Conservation (phyloP, 1,284 basidiomycete species). For the Fomitiporia mediterranea region DNA sequence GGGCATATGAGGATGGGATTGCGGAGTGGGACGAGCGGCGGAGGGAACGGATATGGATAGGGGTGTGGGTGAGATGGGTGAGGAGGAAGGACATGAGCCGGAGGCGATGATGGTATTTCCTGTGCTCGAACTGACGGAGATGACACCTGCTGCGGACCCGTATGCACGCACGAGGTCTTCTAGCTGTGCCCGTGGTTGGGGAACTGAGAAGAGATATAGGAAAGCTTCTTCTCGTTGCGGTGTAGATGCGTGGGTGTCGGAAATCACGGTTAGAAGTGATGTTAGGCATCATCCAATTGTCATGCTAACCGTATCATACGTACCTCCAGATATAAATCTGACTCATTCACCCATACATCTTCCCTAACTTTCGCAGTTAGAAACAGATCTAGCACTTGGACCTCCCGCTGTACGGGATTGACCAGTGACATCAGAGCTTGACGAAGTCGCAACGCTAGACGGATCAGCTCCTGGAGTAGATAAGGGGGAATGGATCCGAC, state of each 20-base stretch:
- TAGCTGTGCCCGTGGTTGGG: constrained; percentile 62
- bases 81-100: constrained; percentile 9
- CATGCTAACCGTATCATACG: background rate
- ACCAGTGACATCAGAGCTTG: constrained; percentile 24
- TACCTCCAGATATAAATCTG: constrained; percentile 59
- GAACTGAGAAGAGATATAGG: constrained; percentile 70
- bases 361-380: constrained; percentile 72
- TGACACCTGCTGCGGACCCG: constrained; percentile 51
- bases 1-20: background rate
- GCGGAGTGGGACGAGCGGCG: background rate
- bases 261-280: background rate
- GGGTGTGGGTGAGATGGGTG: constrained; percentile 18
- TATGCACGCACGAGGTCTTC: constrained; percentile 66
- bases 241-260: background rate
- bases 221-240: constrained; percentile 55
- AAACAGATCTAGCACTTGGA: constrained; percentile 67
- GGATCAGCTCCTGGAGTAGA: constrained; percentile 25
- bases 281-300: background rate
- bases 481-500: constrained; percentile 70
- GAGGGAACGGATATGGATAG: background rate
- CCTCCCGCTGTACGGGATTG: constrained; percentile 56
- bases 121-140: constrained; percentile 32
- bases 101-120: constrained; percentile 11
- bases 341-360: constrained; percentile 67
- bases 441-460: constrained; percentile 24